A percentile compares a stretch with the other conserved stretches of the same genome.
phyloP scores from a whole-genome alignment of 2,329 filamentous ascomycete genomes.

The Ceratocystis alfenasii region DNA sequence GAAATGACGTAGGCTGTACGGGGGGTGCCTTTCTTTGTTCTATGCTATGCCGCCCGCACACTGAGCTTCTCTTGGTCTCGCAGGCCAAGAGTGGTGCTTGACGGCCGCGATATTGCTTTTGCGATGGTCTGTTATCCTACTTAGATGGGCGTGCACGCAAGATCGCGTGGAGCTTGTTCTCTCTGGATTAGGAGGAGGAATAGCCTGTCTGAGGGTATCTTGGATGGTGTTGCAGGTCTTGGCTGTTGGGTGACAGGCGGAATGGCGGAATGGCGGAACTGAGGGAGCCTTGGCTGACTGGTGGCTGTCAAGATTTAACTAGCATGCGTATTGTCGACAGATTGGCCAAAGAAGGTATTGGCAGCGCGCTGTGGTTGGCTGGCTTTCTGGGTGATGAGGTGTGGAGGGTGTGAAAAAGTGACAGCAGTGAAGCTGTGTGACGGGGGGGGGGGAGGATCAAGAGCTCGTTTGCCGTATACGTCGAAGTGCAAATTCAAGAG shows the following conservation, averaged over 20 bases:
- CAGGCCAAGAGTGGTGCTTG: neutral
- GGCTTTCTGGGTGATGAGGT: neutral
- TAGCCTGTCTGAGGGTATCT: neutral
- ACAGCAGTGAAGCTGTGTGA: neutral
- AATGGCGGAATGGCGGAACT: neutral
- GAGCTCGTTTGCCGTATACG: conserved; percentile 10
- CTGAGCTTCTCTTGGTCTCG: neutral
- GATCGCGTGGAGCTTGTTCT: neutral
- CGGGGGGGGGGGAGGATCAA: neutral
- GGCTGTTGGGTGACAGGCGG: neutral
- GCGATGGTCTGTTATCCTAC: neutral
- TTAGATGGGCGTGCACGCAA: neutral
- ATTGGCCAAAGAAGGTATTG: neutral
- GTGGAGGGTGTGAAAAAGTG: neutral
- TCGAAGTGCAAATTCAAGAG: conserved; percentile 1
- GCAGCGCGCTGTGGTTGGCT: neutral
- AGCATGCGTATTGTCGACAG: neutral
- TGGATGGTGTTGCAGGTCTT: neutral
- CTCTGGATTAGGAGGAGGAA: neutral
- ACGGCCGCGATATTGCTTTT: neutral
- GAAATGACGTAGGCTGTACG: neutral
- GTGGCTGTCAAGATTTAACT: no score
- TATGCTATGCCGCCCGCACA: no score
- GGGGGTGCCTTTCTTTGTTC: neutral
- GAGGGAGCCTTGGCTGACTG: no score